phyloP scores from a whole-genome alignment of 495 filamentous ascomycete species.

The Bacidia rubella region DNA sequence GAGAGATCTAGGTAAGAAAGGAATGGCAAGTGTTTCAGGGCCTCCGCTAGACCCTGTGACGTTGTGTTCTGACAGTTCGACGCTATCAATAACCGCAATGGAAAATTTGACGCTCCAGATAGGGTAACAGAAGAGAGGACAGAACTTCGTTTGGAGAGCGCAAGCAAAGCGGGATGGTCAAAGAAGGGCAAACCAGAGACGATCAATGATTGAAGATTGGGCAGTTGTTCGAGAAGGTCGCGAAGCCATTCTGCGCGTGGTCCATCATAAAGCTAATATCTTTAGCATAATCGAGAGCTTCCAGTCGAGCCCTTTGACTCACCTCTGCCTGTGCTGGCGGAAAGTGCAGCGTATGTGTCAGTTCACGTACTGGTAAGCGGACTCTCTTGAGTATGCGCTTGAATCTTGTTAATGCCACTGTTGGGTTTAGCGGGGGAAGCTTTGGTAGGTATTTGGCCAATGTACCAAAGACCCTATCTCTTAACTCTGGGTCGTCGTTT shows the following conservation, averaged over 20 bases:
- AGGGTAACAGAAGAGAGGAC: conserved; percentile 7
- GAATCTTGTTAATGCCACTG: conserved; percentile 50
- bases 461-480: conserved; percentile 49
- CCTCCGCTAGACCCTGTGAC: conserved; percentile 36
- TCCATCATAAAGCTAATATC: conserved; percentile 39
- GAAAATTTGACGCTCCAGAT: conserved; percentile 17
- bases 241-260: conserved; percentile 47
- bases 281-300: not conserved
- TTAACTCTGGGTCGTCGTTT: conserved; percentile 26
- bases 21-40: conserved; percentile 37
- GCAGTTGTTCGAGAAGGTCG: conserved; percentile 46
- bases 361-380: conserved; percentile 36
- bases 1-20: conserved; percentile 51
- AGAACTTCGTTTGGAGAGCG: conserved; percentile 24
- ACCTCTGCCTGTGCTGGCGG: conserved; percentile 48
- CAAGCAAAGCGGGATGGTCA: conserved; percentile 46
- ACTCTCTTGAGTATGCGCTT: conserved; percentile 44
- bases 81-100: conserved; percentile 42
- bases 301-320: not conserved
- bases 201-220: conserved; percentile 46
- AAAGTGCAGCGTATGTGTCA: conserved; percentile 55
- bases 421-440: no score
- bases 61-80: conserved; percentile 45
- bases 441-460: no score
- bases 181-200: conserved; percentile 50